Conservation (phyloP, 345 rosid genomes). For the Populus pruinosa region DNA sequence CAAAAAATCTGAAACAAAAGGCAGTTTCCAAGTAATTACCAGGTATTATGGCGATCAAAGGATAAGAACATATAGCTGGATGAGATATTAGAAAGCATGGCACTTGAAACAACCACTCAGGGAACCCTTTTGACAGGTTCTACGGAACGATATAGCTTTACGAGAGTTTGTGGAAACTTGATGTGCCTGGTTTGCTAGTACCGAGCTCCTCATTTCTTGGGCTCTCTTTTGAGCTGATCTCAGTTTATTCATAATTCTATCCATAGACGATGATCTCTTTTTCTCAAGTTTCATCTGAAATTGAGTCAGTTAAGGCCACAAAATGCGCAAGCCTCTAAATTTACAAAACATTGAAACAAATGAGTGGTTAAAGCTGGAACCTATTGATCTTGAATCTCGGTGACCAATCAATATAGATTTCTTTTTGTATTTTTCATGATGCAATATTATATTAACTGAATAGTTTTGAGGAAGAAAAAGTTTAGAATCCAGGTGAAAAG, state of each 20-base stretch:
- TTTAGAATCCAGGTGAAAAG: neutral
- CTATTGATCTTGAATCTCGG: neutral
- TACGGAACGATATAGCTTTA: slow-evolving; percentile 41
- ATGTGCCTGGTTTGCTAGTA: slow-evolving; percentile 45
- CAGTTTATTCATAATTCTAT: slow-evolving; percentile 85
- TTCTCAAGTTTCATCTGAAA: slow-evolving; percentile 96
- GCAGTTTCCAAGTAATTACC: slow-evolving; percentile 28
- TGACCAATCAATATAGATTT: neutral
- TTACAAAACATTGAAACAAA: neutral
- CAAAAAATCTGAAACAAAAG: neutral
- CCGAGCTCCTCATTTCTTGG: slow-evolving; percentile 82
- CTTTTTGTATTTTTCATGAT: neutral
- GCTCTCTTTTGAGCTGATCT: slow-evolving; percentile 89
- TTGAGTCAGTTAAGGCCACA: slow-evolving; percentile 12
- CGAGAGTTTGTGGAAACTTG: slow-evolving; percentile 43
- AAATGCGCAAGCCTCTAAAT: neutral
- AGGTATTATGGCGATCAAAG: slow-evolving; percentile 7
- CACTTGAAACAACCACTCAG: slow-evolving; percentile 90
- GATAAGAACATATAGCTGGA: slow-evolving; percentile 7
- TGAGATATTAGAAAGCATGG: slow-evolving; percentile 54
- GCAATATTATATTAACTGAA: neutral
- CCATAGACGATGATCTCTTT: slow-evolving; percentile 88
- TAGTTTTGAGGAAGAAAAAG: neutral
- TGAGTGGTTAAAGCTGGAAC: neutral
- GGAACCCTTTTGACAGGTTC: slow-evolving; percentile 59